Base-by-base conservation (phyloP, 306 rosid species). In the Pyrus communis region DNA sequence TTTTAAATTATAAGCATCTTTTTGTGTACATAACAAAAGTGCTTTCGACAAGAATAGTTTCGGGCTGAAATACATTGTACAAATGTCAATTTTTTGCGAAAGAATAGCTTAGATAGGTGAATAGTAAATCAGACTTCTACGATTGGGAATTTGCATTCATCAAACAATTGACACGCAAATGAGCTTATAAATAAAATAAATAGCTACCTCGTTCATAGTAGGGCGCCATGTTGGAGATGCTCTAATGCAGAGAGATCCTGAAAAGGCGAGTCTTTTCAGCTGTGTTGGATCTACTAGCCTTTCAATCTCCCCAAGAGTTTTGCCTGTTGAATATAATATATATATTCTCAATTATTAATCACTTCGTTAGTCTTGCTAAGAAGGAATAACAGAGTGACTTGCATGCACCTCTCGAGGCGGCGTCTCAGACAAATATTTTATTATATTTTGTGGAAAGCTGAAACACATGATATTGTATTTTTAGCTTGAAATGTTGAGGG, bases 221-320 rank as follows among this genome's bases (percentile, higher is more conserved):
- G 99, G 99, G 74, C 98, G 82, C 97, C 97, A 91, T 66, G 82
- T 79, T 4, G 98, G 80, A 58, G 93, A 86, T 57, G 96, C 90
- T 42, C 97, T 64, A 11, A 96, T 92, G 80, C 99, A 89, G 0
- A 96, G 84, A 62, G 96, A 91, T 17, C 98, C 97, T 22, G 96
- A 97, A 60, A 91, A 89, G 51, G 93, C 86, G 75, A 96, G 81
- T 80, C 87, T 84, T 74, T 87, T 80, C 77, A 86, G 78, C 77
- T 91, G 88, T 2, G 71, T 91, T 87, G 89, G 91, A 89, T 96
- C 99, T 58, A 91, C 86, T 21, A 96, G 85, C 73, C 85, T 79
- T 67, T 89, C 96, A 46, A 82, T 62, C 45, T 89, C 99, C 30
- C 90, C 93, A 64, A 83, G 78, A 75, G 99, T 60, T 91, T 92